Evolutionary conservation across 768 basidiomycete species (phyloP).

Genomic region (Boletus tylopilopsis): DNA sequence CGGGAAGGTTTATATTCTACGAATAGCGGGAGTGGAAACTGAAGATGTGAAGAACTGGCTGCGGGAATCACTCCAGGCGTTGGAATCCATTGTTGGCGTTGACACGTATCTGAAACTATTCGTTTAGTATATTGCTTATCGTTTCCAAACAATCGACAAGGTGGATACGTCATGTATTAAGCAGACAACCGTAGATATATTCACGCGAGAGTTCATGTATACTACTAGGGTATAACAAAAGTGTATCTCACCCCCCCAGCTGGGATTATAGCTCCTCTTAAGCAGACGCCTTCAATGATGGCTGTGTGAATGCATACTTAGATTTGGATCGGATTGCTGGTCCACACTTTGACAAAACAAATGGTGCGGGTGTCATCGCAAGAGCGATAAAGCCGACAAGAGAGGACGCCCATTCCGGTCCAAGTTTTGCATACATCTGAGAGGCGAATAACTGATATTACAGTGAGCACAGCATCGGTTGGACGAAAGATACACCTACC

Average conservation of each 20-base stretch:
- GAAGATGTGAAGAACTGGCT: constrained; percentile 76
- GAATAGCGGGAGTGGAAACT: constrained; percentile 73
- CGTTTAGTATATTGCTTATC: constrained; percentile 27
- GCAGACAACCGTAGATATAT: too few species aligned
- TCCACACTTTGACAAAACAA: constrained; percentile 44
- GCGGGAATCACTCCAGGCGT: constrained; percentile 43
- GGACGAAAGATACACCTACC: constrained; percentile 1
- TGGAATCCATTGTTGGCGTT: constrained; percentile 54
- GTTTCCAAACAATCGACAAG: too few species aligned
- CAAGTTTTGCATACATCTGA: constrained; percentile 50
- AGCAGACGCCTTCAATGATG: constrained; percentile 8
- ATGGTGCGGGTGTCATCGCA: constrained; percentile 49
- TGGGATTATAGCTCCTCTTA: too few species aligned
- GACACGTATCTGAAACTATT: constrained; percentile 68
- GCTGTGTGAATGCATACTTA: constrained; percentile 35
- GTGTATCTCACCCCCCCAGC: constrained; percentile 1
- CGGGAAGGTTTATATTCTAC: constrained; percentile 53
- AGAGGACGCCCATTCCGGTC: constrained; percentile 57
- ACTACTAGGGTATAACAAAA: too few species aligned
- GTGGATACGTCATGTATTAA: too few species aligned
- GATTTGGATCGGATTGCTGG: constrained; percentile 41
- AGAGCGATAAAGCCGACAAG: constrained; percentile 51
- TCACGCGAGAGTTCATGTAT: too few species aligned
- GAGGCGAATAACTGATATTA: constrained; percentile 42
- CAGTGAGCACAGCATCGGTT: constrained; percentile 2